Evolutionary conservation across 1,284 basidiomycete genomes (phyloP).

Genomic region (Boletellus sp.): DNA sequence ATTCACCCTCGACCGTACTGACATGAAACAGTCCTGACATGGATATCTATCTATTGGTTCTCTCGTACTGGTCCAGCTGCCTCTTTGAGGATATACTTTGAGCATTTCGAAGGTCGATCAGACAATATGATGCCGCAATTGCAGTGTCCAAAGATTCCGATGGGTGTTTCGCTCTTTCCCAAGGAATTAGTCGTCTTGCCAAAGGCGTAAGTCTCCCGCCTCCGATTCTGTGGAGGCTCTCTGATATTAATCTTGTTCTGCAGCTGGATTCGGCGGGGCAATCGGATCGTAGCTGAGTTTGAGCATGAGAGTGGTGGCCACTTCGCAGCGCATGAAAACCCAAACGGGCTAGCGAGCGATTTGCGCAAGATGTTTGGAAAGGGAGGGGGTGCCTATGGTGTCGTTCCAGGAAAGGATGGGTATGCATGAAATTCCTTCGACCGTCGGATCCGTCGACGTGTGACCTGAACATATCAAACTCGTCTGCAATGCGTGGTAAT

Average conservation of each 20-base stretch:
- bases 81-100: slow-evolving; percentile 54
- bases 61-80: slow-evolving; percentile 54
- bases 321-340: slow-evolving; percentile 40
- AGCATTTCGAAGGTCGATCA: slow-evolving; percentile 19
- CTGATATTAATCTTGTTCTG: too few relatives aligned
- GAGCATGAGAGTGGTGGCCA: slow-evolving; percentile 40
- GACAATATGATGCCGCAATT: accelerated
- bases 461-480: too few relatives aligned
- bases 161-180: slow-evolving; percentile 50
- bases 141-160: slow-evolving; percentile 35
- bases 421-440: too few relatives aligned
- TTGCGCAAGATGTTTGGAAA: slow-evolving; percentile 44
- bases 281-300: slow-evolving; percentile 23
- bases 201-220: slow-evolving; percentile 32
- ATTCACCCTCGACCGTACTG: neutral
- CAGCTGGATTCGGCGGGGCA: slow-evolving; percentile 24
- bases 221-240: too few relatives aligned
- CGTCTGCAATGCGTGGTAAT: too few relatives aligned
- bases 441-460: too few relatives aligned
- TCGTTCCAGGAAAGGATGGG: slow-evolving; percentile 34
- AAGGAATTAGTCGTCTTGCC: slow-evolving; percentile 40
- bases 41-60: slow-evolving; percentile 60
- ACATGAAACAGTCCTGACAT: slow-evolving; percentile 44
- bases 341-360: slow-evolving; percentile 35
- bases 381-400: slow-evolving; percentile 36